Percentiles rank a stretch among this genome's conserved stretches.
These are phyloP conservation scores for Lachnellula arida DNA, from an alignment of 2,329 filamentous ascomycete genomes.

Conservation along the genomic window DNA sequence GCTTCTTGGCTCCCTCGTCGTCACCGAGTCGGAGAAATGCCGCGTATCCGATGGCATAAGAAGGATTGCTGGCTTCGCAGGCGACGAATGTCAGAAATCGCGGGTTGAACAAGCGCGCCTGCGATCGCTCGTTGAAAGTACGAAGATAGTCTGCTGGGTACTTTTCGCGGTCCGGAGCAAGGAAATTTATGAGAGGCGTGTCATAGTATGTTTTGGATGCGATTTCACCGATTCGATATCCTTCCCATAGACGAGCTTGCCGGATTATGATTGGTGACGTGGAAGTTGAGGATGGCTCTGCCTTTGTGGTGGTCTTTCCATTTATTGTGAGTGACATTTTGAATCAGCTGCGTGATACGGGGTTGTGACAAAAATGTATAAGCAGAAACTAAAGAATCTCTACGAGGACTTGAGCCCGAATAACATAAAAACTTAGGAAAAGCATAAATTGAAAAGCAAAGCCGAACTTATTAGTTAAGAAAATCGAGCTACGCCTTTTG, in stretches of 20 bases:
- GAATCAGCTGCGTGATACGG: background rate
- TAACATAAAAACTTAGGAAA: too few species aligned
- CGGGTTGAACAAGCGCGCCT: constrained; percentile 15
- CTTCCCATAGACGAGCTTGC: constrained; percentile 13
- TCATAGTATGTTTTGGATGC: constrained; percentile 20
- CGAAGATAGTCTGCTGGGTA: constrained; percentile 13
- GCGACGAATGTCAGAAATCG: constrained; percentile 19
- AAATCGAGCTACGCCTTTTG: too few species aligned
- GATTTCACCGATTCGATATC: constrained; percentile 12
- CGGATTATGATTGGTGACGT: constrained; percentile 17
- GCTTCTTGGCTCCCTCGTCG: constrained; percentile 16
- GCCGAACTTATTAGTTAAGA: too few species aligned
- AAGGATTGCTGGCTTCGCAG: constrained; percentile 6
- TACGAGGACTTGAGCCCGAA: too few species aligned
- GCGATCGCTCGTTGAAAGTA: constrained; percentile 10
- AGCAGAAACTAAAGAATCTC: background rate
- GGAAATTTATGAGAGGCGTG: constrained; percentile 14
- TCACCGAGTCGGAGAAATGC: constrained; percentile 19
- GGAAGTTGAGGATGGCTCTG: background rate
- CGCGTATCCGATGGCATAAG: constrained; percentile 15
- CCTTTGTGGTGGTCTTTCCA: background rate
- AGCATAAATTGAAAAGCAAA: too few species aligned
- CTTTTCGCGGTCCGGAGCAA: constrained; percentile 14
- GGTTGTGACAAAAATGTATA: background rate
- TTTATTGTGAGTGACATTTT: constrained; percentile 2